These are phyloP conservation scores for Pisolithus orientalis DNA, from an alignment of 768 basidiomycete species.

Conservation along the genomic window DNA sequence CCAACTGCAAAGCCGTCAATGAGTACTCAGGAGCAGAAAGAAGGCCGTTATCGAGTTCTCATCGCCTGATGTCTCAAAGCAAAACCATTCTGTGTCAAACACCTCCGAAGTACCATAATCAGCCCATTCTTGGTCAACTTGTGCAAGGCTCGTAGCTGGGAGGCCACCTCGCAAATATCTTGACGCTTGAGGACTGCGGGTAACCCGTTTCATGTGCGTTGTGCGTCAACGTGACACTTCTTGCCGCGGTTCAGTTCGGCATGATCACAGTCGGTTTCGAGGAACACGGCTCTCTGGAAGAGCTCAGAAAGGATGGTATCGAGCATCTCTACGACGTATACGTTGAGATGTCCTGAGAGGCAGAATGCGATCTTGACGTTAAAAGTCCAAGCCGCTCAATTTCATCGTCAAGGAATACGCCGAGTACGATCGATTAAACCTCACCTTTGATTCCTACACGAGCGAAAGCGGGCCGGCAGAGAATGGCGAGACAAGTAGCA, in stretches of 20 bases:
- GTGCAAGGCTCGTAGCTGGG: conserved; percentile 90
- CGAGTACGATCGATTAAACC: conserved; percentile 82
- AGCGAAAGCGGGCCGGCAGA: conserved; percentile 82
- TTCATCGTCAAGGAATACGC: conserved; percentile 88
- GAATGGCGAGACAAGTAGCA: conserved; percentile 64
- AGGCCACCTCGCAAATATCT: conserved; percentile 89
- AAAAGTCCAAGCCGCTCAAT: conserved; percentile 66
- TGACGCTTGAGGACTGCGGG: conserved; percentile 98
- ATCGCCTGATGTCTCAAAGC: conserved; percentile 82
- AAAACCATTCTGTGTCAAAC: conserved; percentile 96
- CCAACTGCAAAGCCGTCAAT: conserved; percentile 54
- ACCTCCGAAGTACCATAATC: conserved; percentile 96
- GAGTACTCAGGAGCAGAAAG: conserved; percentile 70
- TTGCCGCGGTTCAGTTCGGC: conserved; percentile 51
- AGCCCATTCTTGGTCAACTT: conserved; percentile 91
- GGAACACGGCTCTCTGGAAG: conserved; percentile 76
- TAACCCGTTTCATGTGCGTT: conserved; percentile 24
- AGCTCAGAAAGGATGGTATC: conserved; percentile 82
- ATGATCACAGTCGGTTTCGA: conserved; percentile 88
- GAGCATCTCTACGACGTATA: conserved; percentile 94
- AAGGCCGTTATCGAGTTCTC: conserved; percentile 89
- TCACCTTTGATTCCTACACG: conserved; percentile 86
- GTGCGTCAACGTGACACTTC: not conserved
- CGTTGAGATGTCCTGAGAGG: conserved; percentile 88
- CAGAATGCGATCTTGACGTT: conserved; percentile 30